Base-by-base conservation (phyloP, 2,329 filamentous ascomycete genomes). In the Tolypocladium endophyticum region DNA sequence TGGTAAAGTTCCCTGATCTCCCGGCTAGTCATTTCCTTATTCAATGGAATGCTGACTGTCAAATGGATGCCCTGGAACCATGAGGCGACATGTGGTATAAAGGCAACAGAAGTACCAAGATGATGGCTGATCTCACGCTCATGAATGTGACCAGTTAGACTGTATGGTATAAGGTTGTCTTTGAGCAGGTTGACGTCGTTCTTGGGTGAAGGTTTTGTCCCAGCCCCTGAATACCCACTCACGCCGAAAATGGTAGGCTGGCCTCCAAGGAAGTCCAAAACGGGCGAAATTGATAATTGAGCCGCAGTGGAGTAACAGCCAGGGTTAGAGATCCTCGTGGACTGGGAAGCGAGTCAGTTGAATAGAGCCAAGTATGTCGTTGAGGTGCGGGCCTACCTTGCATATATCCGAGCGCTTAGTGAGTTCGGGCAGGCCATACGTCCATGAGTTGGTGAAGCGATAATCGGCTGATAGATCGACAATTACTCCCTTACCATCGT, bases 1-100 rank as follows among this genome's bases (percentile, higher is more conserved):
- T 97, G 93, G 80, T 96, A 99, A 61, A 97, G 79, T 70, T 96
- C 90, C 62, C 94, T 86, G 66, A 99, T 91, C 71, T 97, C 92
- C 57, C 94, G 88, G 50, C 90, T 92, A 2, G 86, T 90, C 89
- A 97, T 95, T 62, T 85, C 82, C 74, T 93, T 83, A 70, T 88
- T 88, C 9, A 99, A 80, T 16, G 93, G 93, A 56, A 97, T 90
- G 70, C 86, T 92, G 74, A 97, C 92, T 45, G 92, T 93, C 75
- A 92, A 89, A 71, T 90, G 86, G 67, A 97, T 97, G 64, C 93
- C 93, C 71, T 94, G 88, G 83, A 97, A 97, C 88, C 86, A 23
- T 91, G 90, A 6, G 2, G 14, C 14, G 12, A 96, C 92, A 73
- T 97, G 94, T 7, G 94, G 94, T 60, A 94, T 88, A 72, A 99